Conservation (phyloP, 768 basidiomycete species). For the Rhodotorula sphaerocarpa region DNA sequence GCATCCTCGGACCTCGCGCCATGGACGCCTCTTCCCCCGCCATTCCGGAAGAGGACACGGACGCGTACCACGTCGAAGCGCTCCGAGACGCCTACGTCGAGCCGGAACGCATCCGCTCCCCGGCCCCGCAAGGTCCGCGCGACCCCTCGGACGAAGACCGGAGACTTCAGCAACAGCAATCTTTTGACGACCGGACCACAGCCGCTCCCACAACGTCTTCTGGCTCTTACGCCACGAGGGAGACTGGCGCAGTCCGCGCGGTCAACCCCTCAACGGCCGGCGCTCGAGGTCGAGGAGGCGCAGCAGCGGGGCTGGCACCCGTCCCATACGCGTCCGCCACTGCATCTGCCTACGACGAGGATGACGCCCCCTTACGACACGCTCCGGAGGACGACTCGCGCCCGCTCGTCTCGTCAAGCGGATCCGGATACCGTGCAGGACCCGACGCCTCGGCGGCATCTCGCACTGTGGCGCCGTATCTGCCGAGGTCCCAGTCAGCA, state of each 20-base stretch:
- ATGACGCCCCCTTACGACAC: conserved; percentile 3
- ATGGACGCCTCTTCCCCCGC: conserved; percentile 6
- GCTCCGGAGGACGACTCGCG: conserved; percentile 7
- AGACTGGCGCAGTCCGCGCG: not conserved
- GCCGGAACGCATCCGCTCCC: conserved; percentile 24
- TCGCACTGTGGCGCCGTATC: conserved; percentile 12
- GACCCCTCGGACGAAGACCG: too few relatives aligned
- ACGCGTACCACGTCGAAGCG: conserved; percentile 6
- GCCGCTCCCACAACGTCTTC: too few relatives aligned
- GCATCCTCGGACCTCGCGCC: conserved; percentile 17
- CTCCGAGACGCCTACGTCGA: conserved; percentile 20
- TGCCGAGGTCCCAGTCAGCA: not conserved
- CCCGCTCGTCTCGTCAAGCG: conserved; percentile 6
- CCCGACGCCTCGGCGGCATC: not conserved
- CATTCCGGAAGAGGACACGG: conserved; percentile 4
- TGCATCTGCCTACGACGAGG: not conserved
- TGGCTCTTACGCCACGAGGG: too few relatives aligned
- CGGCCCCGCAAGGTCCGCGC: too few relatives aligned
- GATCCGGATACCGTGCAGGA: not conserved
- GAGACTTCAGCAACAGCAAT: too few relatives aligned
- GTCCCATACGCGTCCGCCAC: not conserved
- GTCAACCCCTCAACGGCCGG: conserved; percentile 6
- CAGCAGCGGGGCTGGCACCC: too few relatives aligned
- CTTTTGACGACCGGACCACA: too few relatives aligned
- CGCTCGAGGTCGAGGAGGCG: too few relatives aligned